Percentiles rank a stretch among this genome's conserved stretches.
Conservation (phyloP, 306 rosid species). For the Quercus gilva region DNA sequence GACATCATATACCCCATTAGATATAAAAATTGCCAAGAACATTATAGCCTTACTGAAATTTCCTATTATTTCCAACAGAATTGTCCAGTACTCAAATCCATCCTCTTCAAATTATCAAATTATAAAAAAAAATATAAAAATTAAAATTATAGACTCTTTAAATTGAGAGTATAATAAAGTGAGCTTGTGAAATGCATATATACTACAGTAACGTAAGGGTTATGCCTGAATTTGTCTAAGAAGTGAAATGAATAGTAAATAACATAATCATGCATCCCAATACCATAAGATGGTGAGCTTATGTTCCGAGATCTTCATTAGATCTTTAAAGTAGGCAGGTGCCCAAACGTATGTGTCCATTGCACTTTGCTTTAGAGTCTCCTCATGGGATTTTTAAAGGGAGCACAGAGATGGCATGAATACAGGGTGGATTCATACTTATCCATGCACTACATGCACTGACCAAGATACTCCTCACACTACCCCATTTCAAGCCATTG, state of each 20-base stretch:
- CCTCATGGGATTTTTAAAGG: too few relatives aligned
- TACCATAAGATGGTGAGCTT: not conserved
- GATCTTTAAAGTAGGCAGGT: not conserved
- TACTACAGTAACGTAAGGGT: too few relatives aligned
- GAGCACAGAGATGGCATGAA: slow-evolving; percentile 46
- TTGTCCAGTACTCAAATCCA: too few relatives aligned
- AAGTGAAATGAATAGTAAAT: too few relatives aligned
- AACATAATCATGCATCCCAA: not conserved
- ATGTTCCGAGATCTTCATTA: not conserved
- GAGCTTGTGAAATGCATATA: not conserved
- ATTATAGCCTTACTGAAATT: too few relatives aligned
- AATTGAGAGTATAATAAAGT: not conserved
- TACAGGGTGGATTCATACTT: slow-evolving; percentile 20
- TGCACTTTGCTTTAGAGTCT: not conserved
- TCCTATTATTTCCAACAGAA: too few relatives aligned
- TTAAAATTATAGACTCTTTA: not conserved
- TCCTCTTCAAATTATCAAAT: too few relatives aligned
- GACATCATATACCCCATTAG: too few relatives aligned
- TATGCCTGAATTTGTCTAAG: too few relatives aligned
- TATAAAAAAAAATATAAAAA: not conserved
- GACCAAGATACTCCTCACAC: slow-evolving; percentile 19
- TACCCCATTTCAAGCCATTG: slow-evolving; percentile 39
- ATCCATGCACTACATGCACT: slow-evolving; percentile 14
- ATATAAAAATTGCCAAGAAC: too few relatives aligned
- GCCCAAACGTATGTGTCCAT: not conserved